phyloP scores from a whole-genome alignment of 495 filamentous ascomycete species.

The Lichenothelia convexa region DNA sequence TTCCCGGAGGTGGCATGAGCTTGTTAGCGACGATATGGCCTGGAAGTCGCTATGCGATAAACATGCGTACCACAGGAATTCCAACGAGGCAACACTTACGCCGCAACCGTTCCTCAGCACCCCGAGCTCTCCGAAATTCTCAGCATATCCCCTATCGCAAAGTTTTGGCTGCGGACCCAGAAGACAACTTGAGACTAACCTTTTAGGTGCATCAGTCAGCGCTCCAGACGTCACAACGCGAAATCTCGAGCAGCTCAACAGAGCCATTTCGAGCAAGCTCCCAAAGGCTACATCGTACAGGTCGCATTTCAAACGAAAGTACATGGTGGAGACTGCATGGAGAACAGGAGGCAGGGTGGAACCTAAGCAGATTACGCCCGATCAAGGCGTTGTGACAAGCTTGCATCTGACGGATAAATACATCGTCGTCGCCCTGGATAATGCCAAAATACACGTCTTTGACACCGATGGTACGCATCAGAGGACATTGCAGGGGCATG shows the following conservation, averaged over 20 bases:
- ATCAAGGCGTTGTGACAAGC: conserved; percentile 92
- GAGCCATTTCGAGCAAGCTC: conserved; percentile 6
- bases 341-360: conserved; percentile 67
- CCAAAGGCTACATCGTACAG: conserved; percentile 53
- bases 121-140: no score
- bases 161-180: not conserved
- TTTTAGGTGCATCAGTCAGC: conserved; percentile 12
- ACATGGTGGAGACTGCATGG: conserved; percentile 95
- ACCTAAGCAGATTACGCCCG: conserved; percentile 71
- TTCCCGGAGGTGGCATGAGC: conserved; percentile 77
- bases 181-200: conserved; percentile 5
- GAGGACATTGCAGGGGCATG: conserved; percentile 81
- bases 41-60: conserved; percentile 95
- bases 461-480: conserved; percentile 75
- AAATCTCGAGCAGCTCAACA: conserved; percentile 8
- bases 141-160: no score
- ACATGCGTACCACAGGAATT: conserved; percentile 59
- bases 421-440: conserved; percentile 92
- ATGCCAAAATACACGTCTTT: conserved; percentile 96
- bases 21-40: conserved; percentile 87
- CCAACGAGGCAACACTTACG: conserved; percentile 22
- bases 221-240: conserved; percentile 12
- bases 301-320: conserved; percentile 92
- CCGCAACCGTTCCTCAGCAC: not conserved
- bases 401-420: conserved; percentile 88